phyloP scores from a whole-genome alignment of 2,329 filamentous ascomycete genomes.

The Didymella arachidicola region DNA sequence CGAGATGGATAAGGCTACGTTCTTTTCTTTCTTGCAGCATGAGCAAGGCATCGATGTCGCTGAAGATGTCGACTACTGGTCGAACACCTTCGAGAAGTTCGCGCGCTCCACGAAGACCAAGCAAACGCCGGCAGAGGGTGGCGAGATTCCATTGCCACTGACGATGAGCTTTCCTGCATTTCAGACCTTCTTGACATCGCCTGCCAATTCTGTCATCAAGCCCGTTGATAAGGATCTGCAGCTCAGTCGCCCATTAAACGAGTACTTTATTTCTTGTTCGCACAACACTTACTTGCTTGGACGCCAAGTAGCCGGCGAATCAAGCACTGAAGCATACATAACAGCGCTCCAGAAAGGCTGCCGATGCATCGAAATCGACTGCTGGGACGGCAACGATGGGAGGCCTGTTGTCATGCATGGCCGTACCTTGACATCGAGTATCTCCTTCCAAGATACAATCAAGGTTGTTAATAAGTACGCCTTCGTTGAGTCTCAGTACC shows the following conservation, averaged over 20 bases:
- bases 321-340: slow-evolving; percentile 95
- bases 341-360: slow-evolving; percentile 86
- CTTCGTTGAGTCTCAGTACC: slow-evolving; percentile 85
- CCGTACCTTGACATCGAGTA: slow-evolving; percentile 84
- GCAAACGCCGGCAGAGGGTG: slow-evolving; percentile 53
- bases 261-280: slow-evolving; percentile 98
- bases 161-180: slow-evolving; percentile 82
- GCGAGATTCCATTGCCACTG: slow-evolving; percentile 53
- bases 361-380: slow-evolving; percentile 96
- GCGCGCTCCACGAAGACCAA: slow-evolving; percentile 52
- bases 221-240: slow-evolving; percentile 67
- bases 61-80: slow-evolving; percentile 71
- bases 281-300: slow-evolving; percentile 98
- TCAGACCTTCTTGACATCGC: slow-evolving; percentile 60
- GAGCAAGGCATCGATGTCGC: slow-evolving; percentile 80
- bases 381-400: slow-evolving; percentile 92
- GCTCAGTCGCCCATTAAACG: slow-evolving; percentile 86
- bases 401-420: slow-evolving; percentile 92
- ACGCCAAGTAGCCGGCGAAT: slow-evolving; percentile 86
- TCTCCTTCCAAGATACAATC: slow-evolving; percentile 91
- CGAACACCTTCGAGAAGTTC: slow-evolving; percentile 74
- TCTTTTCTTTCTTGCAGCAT: slow-evolving; percentile 75
- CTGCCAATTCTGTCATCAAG: slow-evolving; percentile 70
- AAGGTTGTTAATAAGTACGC: slow-evolving; percentile 94
- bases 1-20: slow-evolving; percentile 74